These are phyloP conservation scores for Pleurotus tuoliensis DNA, from an alignment of 768 basidiomycete genomes.

Conservation along the genomic window DNA sequence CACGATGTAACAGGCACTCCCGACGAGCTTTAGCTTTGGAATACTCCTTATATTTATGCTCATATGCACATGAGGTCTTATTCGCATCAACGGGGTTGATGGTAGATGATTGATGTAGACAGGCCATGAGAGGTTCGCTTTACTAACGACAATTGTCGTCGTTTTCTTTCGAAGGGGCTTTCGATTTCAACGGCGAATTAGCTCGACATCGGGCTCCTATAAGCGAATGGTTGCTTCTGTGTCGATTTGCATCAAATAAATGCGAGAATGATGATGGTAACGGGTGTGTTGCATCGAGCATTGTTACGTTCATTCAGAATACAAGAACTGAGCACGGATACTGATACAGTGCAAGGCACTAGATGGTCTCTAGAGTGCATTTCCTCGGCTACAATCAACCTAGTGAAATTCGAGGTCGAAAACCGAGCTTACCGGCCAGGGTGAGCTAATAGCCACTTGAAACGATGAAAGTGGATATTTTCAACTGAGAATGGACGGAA, in stretches of 20 bases:
- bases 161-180: not conserved
- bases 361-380: too few species aligned
- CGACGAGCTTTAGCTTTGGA: too few species aligned
- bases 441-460: not conserved
- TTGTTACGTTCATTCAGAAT: too few species aligned
- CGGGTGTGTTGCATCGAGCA: too few species aligned
- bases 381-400: too few species aligned
- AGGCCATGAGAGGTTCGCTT: constrained; percentile 1
- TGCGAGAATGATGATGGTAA: too few species aligned
- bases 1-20: too few species aligned
- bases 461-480: not conserved
- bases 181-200: not conserved
- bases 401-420: not conserved
- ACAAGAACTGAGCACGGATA: too few species aligned
- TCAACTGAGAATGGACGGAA: not conserved
- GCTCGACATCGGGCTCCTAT: not conserved
- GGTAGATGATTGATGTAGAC: not conserved
- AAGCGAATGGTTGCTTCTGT: too few species aligned
- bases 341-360: too few species aligned
- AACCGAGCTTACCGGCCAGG: not conserved
- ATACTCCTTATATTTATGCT: not conserved
- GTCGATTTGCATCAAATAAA: too few species aligned
- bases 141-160: not conserved
- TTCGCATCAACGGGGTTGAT: not conserved
- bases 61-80: not conserved